Base-by-base conservation (phyloP, 2,329 filamentous ascomycete genomes). In the Aspergillus niger region DNA sequence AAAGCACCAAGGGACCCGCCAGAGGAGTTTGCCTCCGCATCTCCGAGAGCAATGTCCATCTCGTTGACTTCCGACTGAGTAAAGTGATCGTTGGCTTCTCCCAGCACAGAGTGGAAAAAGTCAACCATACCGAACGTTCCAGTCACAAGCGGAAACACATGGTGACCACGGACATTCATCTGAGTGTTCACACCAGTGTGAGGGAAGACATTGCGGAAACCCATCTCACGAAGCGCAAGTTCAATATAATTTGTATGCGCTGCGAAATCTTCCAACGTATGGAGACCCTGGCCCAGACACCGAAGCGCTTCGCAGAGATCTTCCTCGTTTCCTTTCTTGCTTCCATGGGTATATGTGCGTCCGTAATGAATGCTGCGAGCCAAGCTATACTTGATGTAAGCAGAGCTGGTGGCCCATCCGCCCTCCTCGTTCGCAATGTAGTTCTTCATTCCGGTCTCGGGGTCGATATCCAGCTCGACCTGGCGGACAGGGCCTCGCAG, bases 371-470 rank as follows among this genome's bases (percentile, higher is more conserved):
- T 90, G 72, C 88, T 86, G 61, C 90, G 85, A 13, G 83, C 83
- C 63, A 95, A 76, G 68, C 90, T 92, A 77, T 86, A 91, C 67
- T 88, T 87, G 61, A 97, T 83, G 70, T 94, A 97, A 41, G 91
- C 93, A 7, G 91, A 82, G 64, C 92, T 97, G 20, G 95, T 99
- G 1, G 93, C 91, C 91, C 93, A 97, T 43, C 86, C 85, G 4
- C 92, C 91, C 13, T 79, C 81, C 74, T 98, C 94, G 70, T 97
- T 98, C 62, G 94, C 88, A 67, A 99, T 98, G 76, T 99, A 99
- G 75, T 98, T 98, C 78, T 98, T 99, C 94, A 99, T 97, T n/a
- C 93, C 93, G 1, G 91, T 95, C 5, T 84, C 80, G 36, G 80
- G 79, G 70, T 95, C 91, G 59, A 95, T 85, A 61, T 91, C 87